Evolutionary conservation across 345 rosid genomes (phyloP).

Genomic region (Psidium guajava): DNA sequence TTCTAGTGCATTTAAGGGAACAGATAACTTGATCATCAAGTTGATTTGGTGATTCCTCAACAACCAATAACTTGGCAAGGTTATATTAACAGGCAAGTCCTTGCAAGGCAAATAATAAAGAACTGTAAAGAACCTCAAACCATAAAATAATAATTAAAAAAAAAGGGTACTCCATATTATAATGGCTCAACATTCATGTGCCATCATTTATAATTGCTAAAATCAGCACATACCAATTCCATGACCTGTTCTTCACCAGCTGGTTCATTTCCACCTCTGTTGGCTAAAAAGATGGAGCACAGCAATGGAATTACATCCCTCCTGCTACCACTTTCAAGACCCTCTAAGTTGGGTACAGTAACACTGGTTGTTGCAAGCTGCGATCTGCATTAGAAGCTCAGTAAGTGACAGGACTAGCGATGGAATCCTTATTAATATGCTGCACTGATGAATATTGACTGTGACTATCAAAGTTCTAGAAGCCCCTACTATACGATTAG

Average conservation of each 20-base stretch:
- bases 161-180: not conserved
- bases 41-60: not conserved
- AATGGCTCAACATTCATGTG: not conserved
- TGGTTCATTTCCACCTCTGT: slow-evolving; percentile 54
- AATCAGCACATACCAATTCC: slow-evolving; percentile 49
- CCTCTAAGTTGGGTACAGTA: slow-evolving; percentile 37
- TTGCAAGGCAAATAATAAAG: not conserved
- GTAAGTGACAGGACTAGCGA: not conserved
- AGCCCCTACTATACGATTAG: not conserved
- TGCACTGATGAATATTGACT: not conserved
- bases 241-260: slow-evolving; percentile 42
- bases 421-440: not conserved
- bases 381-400: slow-evolving; percentile 35
- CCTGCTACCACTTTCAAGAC: slow-evolving; percentile 29
- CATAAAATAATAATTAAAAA: not conserved
- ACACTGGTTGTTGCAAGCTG: slow-evolving; percentile 70
- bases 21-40: not conserved
- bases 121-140: not conserved
- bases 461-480: not conserved
- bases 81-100: not conserved
- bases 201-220: not conserved
- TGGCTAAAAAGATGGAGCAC: slow-evolving; percentile 79
- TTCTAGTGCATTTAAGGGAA: not conserved
- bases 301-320: slow-evolving; percentile 59
- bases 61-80: not conserved